Evolutionary conservation across 768 basidiomycete species (phyloP), one percentile per base, ranked within the genome.

Genomic region (Plicaturopsis crispa): DNA sequence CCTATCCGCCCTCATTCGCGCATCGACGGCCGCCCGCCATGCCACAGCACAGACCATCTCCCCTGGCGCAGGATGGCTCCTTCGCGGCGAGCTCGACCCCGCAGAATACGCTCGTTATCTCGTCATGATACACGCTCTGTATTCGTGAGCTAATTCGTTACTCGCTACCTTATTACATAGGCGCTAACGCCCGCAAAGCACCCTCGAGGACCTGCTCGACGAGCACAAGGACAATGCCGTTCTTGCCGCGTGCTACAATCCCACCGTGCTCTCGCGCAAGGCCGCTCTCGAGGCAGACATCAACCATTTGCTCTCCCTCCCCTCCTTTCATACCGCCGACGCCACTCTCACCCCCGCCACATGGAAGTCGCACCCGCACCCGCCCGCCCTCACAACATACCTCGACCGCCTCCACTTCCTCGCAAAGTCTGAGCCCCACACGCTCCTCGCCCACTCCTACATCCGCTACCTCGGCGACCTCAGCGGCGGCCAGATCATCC

Each of bases 391-490:
- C 6, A 41, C 57, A 2, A 58, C 55, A 3, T 89, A 84, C 57
- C 55, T 74, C 42, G 45, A 56, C 5, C 77, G 80, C 34, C 64
- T 89, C 31, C 51, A 62, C 7, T 48, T 60, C n/a, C 61, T 83
- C 30, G 53, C 68, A 7, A 59, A 62, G 36, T 61, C 66, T 19
- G 72, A 70, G 50, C 75, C 67, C 8, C 59, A 71, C 0, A 57
- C 66, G 5, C 70, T 90, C 6, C 68, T 89, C 5, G 80, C 85
- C 0, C 87, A 89, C 55, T 69, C 85, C 1, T 88, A 88, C 51
- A 81, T 86, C n/a, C 72, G 84, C 23, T 88, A 88, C 57, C 70
- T 88, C 22, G 86, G 84, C 34, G 85, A 89, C 54, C 64, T 88
- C 22, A 82, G 78, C 31, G 85, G 86, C 4, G 86, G 87, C 1